Evolutionary conservation across 805 yeast species (phyloP).

Genomic region (Candida hungchunana): DNA sequence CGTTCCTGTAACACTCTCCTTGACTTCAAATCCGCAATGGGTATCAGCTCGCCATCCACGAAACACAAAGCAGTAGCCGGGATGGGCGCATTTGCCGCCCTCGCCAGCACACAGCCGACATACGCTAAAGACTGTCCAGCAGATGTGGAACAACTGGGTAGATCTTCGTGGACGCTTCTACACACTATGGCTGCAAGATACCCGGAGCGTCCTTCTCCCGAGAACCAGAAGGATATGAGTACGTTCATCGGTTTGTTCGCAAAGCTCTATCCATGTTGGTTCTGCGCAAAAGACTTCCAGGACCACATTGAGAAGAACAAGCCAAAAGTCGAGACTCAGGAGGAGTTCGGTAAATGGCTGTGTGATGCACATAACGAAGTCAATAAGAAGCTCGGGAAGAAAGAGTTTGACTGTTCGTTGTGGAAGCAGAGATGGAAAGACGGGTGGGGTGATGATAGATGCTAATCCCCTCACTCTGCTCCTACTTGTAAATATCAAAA

Average conservation of each 20-base stretch:
- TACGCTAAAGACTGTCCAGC: constrained; percentile 69
- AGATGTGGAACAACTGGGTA: constrained; percentile 75
- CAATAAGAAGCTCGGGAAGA: constrained; percentile 83
- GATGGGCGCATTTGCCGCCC: constrained; percentile 7
- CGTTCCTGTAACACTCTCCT: constrained; percentile 81
- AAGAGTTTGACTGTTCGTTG: constrained; percentile 75
- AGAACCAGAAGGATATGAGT: constrained; percentile 67
- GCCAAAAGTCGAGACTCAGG: constrained; percentile 62
- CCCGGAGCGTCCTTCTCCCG: constrained; percentile 60
- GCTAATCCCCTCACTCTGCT: too few species aligned
- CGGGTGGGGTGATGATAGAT: constrained; percentile 63
- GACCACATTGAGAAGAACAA: constrained; percentile 46
- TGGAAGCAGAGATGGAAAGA: constrained; percentile 96
- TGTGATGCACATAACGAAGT: constrained; percentile 95
- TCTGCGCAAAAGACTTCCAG: constrained; percentile 84
- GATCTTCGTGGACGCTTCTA: constrained; percentile 86
- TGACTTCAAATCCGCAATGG: constrained; percentile 69
- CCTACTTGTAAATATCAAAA: not conserved
- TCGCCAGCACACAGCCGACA: constrained; percentile 14
- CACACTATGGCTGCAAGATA: constrained; percentile 89
- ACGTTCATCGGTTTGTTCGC: constrained; percentile 69
- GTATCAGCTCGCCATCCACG: constrained; percentile 8
- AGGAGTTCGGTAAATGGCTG: constrained; percentile 83
- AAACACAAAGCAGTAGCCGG: constrained; percentile 8
- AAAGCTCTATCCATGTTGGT: constrained; percentile 87